A percentile compares a stretch with the other conserved stretches of the same genome.
Conservation (phyloP, 2,329 filamentous ascomycete species). For the Dendryphion nanum region DNA sequence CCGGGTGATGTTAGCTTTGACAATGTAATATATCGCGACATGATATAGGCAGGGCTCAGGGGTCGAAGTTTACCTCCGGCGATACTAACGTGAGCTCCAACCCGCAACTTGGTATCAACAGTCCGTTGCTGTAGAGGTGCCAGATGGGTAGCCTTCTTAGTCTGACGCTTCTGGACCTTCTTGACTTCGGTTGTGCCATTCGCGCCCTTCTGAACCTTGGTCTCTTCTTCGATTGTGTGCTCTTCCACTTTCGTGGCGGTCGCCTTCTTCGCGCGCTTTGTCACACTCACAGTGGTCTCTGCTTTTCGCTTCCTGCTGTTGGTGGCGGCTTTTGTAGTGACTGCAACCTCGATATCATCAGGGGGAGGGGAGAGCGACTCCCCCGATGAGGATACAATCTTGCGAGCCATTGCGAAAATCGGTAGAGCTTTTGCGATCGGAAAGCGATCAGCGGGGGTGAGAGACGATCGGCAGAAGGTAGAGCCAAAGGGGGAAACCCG, state of each 20-base stretch:
- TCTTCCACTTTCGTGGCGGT: slow-evolving; percentile 18
- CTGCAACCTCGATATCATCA: slow-evolving; percentile 7
- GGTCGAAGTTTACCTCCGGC: slow-evolving; percentile 69
- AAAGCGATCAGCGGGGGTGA: no score
- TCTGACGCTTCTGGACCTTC: slow-evolving; percentile 4
- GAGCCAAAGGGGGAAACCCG: no score
- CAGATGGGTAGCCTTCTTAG: slow-evolving; percentile 49
- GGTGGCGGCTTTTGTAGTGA: slow-evolving; percentile 1
- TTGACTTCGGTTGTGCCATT: slow-evolving; percentile 6
- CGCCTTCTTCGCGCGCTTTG: slow-evolving; percentile 17
- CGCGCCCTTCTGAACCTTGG: slow-evolving; percentile 9
- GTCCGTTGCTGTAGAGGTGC: slow-evolving; percentile 71
- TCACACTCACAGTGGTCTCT: slow-evolving; percentile 11
- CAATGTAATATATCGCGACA: no score
- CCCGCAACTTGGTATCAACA: slow-evolving; percentile 70
- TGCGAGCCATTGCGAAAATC: slow-evolving; percentile 22
- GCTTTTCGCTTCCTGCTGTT: slow-evolving; percentile 30
- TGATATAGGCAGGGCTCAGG: no score
- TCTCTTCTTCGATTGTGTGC: slow-evolving; percentile 8
- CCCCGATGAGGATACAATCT: slow-evolving; percentile 11
- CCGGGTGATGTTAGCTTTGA: slow-evolving; percentile 1
- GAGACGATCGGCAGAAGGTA: no score
- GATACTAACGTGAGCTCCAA: slow-evolving; percentile 88
- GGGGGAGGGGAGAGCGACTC: slow-evolving; percentile 25
- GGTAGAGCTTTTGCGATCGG: no score